phyloP scores from a whole-genome alignment of 805 yeast species.

The Candida patagonica region DNA sequence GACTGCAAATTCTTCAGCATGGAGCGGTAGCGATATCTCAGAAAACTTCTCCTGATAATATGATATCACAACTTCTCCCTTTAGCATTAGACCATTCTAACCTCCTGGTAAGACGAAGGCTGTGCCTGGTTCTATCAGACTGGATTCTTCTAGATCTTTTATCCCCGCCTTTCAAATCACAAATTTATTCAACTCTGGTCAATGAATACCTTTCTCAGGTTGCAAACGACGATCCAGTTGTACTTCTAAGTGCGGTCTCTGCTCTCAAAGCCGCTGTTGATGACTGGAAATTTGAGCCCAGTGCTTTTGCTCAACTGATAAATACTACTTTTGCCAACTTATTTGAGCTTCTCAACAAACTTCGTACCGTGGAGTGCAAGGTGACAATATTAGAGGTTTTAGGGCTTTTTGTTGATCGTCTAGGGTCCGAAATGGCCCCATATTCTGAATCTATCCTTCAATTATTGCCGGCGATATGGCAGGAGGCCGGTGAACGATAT shows the following conservation, averaged over 20 bases:
- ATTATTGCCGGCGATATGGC: constrained; percentile 74
- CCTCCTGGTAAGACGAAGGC: constrained; percentile 63
- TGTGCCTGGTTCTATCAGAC: constrained; percentile 65
- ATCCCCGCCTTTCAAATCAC: constrained; percentile 13
- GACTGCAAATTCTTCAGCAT: constrained; percentile 73
- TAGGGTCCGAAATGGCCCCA: constrained; percentile 23
- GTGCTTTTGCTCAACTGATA: constrained; percentile 57
- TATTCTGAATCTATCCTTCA: constrained; percentile 25
- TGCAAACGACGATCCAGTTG: constrained; percentile 59
- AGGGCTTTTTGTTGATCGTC: constrained; percentile 39
- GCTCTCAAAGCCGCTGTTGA: constrained; percentile 62
- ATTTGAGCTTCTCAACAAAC: constrained; percentile 36
- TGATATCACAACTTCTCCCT: constrained; percentile 51
- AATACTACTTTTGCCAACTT: constrained; percentile 38
- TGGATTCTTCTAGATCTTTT: constrained; percentile 47
- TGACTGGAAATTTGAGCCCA: constrained; percentile 78
- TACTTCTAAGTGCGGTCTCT: constrained; percentile 62
- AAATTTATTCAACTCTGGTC: constrained; percentile 1
- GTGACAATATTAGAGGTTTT: constrained; percentile 62
- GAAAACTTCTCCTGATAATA: constrained; percentile 56
- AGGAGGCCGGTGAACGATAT: constrained; percentile 36
- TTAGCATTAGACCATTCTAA: constrained; percentile 48
- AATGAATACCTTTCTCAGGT: neutral
- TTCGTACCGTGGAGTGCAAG: constrained; percentile 64
- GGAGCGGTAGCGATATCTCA: constrained; percentile 59